Evolutionary conservation across 768 basidiomycete species (phyloP).

Genomic region (Pleurotus tuoliensis): DNA sequence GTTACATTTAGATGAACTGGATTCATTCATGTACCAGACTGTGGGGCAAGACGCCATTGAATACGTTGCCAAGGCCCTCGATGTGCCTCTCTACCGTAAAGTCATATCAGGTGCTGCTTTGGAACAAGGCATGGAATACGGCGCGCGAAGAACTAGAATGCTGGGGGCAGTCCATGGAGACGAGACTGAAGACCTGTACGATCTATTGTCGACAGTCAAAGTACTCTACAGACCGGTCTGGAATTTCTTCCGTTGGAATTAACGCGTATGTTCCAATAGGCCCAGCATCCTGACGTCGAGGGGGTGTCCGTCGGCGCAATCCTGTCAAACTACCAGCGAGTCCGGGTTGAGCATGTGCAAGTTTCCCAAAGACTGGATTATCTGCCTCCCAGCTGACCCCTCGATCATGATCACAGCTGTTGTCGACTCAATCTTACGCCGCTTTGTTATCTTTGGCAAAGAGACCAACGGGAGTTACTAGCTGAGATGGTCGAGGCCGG

Average conservation of each 20-base stretch:
- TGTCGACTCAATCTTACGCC: conserved; percentile 75
- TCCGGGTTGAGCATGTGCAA: conserved; percentile 97
- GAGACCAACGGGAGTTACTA: conserved; percentile 82
- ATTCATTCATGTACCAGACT: conserved; percentile 99
- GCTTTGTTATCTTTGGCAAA: conserved; percentile 91
- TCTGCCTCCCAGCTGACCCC: background rate
- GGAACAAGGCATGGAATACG: conserved; percentile 84
- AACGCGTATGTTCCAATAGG: conserved; percentile 33
- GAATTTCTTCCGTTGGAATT: background rate
- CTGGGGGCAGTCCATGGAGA: conserved; percentile 64
- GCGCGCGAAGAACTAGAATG: conserved; percentile 49
- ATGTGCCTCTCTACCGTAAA: conserved; percentile 79
- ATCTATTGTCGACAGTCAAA: conserved; percentile 70
- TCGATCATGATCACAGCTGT: conserved; percentile 47
- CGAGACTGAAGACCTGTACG: conserved; percentile 92
- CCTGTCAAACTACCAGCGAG: conserved; percentile 94
- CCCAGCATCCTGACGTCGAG: conserved; percentile 72
- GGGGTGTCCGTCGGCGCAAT: conserved; percentile 96
- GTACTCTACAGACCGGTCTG: conserved; percentile 33
- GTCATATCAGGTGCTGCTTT: conserved; percentile 80
- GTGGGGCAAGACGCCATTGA: conserved; percentile 94
- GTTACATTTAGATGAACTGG: conserved; percentile 80
- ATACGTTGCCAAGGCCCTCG: conserved; percentile 78
- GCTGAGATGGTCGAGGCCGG: conserved; percentile 80
- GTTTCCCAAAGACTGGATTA: conserved; percentile 19